A percentile compares a stretch with the other conserved stretches of the same genome.
These are phyloP conservation scores for Chrysopogon serrulatus DNA, from an alignment of 176 grass and related monocot genomes.

Conservation along the genomic window DNA sequence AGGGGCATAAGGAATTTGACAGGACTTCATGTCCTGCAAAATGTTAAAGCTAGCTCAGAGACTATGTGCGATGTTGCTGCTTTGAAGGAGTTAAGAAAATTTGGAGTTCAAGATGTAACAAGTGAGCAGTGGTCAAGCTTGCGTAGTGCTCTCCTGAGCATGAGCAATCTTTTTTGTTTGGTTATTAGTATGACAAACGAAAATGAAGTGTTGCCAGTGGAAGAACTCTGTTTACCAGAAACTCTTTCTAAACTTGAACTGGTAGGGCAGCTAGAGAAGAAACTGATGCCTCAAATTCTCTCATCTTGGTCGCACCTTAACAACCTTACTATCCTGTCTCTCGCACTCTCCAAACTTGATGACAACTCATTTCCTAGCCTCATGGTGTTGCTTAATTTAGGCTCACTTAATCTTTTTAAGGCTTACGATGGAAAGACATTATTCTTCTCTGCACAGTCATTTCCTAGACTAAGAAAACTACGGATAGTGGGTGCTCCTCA, in stretches of 20 bases:
- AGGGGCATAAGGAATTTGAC: neutral
- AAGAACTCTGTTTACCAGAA: neutral
- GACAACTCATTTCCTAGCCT: conserved; percentile 11
- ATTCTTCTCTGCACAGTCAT: neutral
- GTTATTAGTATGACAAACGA: neutral
- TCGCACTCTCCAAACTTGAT: neutral
- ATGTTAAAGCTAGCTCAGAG: neutral
- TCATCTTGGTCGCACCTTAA: neutral
- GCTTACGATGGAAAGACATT: conserved; percentile 14
- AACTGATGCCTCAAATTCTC: conserved; percentile 1
- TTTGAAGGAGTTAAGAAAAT: too few species aligned
- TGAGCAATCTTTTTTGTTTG: conserved; percentile 4
- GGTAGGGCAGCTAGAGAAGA: neutral
- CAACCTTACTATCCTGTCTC: neutral
- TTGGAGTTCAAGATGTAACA: too few species aligned
- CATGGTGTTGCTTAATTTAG: neutral
- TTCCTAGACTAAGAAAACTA: neutral
- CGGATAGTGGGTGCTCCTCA: rapidly evolving
- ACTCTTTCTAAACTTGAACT: neutral
- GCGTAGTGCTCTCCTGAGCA: neutral
- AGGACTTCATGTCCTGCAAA: neutral
- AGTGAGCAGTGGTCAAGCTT: neutral
- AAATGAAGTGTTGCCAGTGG: neutral
- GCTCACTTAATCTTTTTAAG: neutral
- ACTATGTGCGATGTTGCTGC: too few species aligned